Evolutionary conservation across 2,329 filamentous ascomycete genomes (phyloP).

Genomic region (Ceratocystis lukuohia): DNA sequence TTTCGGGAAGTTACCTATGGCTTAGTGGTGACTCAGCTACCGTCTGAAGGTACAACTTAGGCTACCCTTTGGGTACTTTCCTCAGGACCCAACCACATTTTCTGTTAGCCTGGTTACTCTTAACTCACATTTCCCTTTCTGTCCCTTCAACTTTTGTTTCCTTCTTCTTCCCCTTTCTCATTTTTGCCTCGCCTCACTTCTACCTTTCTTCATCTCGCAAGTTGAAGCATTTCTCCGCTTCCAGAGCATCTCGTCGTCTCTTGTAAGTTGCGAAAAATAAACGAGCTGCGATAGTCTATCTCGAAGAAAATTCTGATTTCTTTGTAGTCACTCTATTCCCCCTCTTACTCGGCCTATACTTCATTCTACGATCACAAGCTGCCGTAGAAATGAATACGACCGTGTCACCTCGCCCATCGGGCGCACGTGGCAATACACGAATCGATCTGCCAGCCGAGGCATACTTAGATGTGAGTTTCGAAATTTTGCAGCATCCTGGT

Average conservation of each 20-base stretch:
- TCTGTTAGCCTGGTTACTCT: neutral
- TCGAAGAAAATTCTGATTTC: no score
- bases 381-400: conserved; percentile 25
- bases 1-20: no score
- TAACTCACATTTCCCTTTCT: neutral
- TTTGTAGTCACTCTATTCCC: neutral
- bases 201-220: neutral
- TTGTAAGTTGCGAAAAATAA: neutral
- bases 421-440: conserved; percentile 32
- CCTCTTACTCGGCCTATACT: neutral
- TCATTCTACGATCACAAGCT: no score
- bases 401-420: conserved; percentile 23
- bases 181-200: neutral
- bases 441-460: conserved; percentile 48
- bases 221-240: neutral
- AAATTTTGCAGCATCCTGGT: neutral
- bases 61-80: neutral
- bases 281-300: no score
- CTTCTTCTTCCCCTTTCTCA: neutral
- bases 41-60: no score
- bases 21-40: neutral
- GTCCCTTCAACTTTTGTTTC: neutral
- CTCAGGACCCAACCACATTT: neutral
- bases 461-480: conserved; percentile 31
- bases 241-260: neutral